phyloP scores from a whole-genome alignment of 1,284 basidiomycete species.

The Waitea zeae region DNA sequence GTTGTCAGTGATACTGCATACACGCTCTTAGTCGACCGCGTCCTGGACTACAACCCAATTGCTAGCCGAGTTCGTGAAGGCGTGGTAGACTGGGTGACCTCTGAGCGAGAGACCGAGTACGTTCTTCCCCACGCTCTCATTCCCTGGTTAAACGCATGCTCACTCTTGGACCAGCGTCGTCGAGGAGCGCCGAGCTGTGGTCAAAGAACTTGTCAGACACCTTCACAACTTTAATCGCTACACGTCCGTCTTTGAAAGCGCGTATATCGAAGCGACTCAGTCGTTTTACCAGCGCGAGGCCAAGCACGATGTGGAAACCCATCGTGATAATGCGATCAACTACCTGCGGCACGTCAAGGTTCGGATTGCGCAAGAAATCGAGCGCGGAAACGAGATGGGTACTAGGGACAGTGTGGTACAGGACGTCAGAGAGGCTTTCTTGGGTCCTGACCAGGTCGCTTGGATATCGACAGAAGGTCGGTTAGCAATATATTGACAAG shows the following conservation, averaged over 20 bases:
- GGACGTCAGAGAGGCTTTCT: conserved; percentile 32
- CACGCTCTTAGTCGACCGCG: neutral
- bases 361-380: conserved; percentile 36
- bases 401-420: conserved; percentile 28
- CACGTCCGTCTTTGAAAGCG: too few species aligned
- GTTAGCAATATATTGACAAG: neutral
- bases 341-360: conserved; percentile 35
- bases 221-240: too few species aligned
- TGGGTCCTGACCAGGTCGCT: conserved; percentile 28
- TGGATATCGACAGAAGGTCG: conserved; percentile 43
- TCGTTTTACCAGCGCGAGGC: neutral
- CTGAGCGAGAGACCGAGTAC: neutral
- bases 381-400: conserved; percentile 33
- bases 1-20: neutral
- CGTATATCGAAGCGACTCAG: neutral
- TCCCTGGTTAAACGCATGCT: too few species aligned
- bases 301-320: neutral
- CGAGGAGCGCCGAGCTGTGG: too few species aligned
- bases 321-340: conserved; percentile 20
- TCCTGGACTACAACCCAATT: neutral
- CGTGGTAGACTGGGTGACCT: neutral
- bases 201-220: too few species aligned
- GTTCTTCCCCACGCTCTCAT: too few species aligned
- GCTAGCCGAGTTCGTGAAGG: neutral
- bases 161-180: too few species aligned